These are phyloP conservation scores for Candida nemodendra DNA, from an alignment of 805 yeast genomes.

Conservation along the genomic window DNA sequence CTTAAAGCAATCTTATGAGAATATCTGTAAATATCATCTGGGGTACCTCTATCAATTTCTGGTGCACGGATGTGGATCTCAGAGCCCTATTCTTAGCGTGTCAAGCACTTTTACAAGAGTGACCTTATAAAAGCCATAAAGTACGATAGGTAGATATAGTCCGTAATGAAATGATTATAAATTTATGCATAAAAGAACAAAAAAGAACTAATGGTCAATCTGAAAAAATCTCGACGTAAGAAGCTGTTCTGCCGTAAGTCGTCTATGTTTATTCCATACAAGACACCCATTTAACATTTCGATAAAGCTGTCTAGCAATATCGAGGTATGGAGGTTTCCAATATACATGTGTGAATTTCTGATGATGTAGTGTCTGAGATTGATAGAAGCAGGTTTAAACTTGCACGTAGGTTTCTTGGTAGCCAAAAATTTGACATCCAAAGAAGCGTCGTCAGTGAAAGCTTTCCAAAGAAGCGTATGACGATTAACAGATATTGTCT, in stretches of 20 bases:
- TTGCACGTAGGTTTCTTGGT: conserved; percentile 18
- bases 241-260: conserved; percentile 31
- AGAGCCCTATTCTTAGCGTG: too few species aligned
- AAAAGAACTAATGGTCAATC: conserved; percentile 4
- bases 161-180: too few species aligned
- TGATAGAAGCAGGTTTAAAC: conserved; percentile 20
- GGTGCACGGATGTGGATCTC: too few species aligned
- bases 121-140: too few species aligned
- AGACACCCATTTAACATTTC: conserved; percentile 31
- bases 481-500: conserved; percentile 15
- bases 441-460: conserved; percentile 31
- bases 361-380: conserved; percentile 15
- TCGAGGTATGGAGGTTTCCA: conserved; percentile 1
- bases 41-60: too few species aligned
- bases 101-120: too few species aligned
- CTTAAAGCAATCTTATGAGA: too few species aligned
- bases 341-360: conserved; percentile 5
- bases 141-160: too few species aligned
- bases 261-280: conserved; percentile 35
- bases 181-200: too few species aligned
- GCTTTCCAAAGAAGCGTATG: conserved; percentile 37
- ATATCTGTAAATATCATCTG: too few species aligned
- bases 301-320: conserved; percentile 21
- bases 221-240: conserved; percentile 29
- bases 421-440: conserved; percentile 20